Conservation (phyloP, 169 alveolate species). For the Miamiensis avidus region DNA sequence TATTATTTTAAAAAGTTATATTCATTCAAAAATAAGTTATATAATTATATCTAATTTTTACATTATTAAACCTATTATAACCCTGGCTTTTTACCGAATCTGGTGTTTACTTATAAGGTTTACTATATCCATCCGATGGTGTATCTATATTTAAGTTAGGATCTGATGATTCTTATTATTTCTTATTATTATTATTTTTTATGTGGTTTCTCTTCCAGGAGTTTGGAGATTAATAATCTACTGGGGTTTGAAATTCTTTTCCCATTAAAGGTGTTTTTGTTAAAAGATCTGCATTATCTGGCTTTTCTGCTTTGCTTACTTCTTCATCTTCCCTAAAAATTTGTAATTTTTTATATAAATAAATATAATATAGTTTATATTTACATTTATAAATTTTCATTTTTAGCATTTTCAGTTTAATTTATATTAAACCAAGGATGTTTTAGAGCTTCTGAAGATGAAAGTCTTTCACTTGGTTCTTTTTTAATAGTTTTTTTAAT, state of each 20-base stretch:
- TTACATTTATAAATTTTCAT: not conserved
- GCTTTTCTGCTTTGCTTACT: not conserved
- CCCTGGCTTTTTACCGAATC: not conserved
- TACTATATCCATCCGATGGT: not conserved
- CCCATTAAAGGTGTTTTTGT: conserved; percentile 8
- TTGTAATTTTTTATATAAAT: too few species aligned
- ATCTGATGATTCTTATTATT: not conserved
- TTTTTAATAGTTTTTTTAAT: conserved; percentile 23
- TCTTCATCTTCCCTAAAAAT: not conserved
- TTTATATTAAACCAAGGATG: conserved; percentile 33
- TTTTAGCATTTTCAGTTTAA: not conserved
- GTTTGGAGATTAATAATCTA: not conserved
- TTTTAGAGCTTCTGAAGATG: conserved; percentile 26
- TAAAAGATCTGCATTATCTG: not conserved
- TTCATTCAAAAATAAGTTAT: too few species aligned
- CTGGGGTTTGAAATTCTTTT: not conserved
- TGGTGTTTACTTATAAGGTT: conserved; percentile 5
- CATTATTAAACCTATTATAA: too few species aligned
- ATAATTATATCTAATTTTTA: too few species aligned
- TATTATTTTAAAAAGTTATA: too few species aligned
- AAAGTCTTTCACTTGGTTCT: conserved; percentile 18
- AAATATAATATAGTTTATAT: too few species aligned
- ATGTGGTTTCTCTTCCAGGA: conserved; percentile 15
- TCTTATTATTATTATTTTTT: conserved; percentile 4
- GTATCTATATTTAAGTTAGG: not conserved